Percentiles rank a stretch among this genome's conserved stretches.
Conservation (phyloP, 345 rosid genomes). For the Eucalyptus albens region DNA sequence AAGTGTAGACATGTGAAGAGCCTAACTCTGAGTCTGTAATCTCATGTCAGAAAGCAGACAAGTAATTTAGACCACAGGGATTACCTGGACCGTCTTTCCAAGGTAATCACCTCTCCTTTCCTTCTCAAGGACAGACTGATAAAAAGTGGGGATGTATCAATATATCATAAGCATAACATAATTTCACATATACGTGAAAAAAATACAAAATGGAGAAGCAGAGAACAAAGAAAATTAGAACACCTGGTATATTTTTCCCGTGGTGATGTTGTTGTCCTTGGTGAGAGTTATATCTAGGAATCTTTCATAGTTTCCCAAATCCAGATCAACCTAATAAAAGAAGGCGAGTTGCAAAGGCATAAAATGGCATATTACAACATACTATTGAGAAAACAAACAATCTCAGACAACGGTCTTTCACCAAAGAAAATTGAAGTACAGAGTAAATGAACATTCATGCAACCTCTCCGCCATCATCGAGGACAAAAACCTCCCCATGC, state of each 20-base stretch:
- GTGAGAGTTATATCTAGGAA: constrained; percentile 87
- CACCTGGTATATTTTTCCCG: constrained; percentile 98
- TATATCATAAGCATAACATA: neutral
- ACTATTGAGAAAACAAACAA: neutral
- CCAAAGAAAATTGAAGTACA: neutral
- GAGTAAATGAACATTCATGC: neutral
- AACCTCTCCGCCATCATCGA: constrained; percentile 99
- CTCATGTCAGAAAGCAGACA: neutral
- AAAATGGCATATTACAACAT: neutral
- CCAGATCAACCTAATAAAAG: constrained; percentile 70
- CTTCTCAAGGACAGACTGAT: constrained; percentile 81
- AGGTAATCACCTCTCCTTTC: constrained; percentile 86
- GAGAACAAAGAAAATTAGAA: neutral
- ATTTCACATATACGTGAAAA: neutral
- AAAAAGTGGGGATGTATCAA: neutral
- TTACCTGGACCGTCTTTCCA: constrained; percentile 93
- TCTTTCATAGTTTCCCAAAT: constrained; percentile 94
- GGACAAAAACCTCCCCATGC: constrained; percentile 96
- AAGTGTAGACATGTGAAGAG: neutral
- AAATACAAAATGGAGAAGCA: neutral
- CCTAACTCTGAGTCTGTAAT: neutral
- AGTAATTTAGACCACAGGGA: neutral
- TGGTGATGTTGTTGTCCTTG: constrained; percentile 84
- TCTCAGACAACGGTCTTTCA: neutral
- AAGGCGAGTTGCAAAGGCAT: neutral